These are phyloP conservation scores for Alternaria sp. DNA, from an alignment of 2,329 filamentous ascomycete genomes.

Conservation along the genomic window DNA sequence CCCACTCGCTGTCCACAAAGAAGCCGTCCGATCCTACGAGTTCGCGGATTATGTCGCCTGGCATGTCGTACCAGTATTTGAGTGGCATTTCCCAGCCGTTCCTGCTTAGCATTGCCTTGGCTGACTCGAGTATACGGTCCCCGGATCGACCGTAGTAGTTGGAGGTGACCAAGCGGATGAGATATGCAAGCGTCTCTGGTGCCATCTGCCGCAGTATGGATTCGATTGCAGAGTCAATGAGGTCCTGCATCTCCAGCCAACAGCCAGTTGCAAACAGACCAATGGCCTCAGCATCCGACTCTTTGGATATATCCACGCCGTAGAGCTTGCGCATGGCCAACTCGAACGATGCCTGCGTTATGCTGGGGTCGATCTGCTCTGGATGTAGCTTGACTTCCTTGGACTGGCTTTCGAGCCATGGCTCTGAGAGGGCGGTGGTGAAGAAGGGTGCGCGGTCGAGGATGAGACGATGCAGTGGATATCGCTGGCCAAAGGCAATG, in stretches of 20 bases:
- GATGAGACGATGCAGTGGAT: constrained; percentile 63
- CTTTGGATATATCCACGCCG: constrained; percentile 58
- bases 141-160: constrained; percentile 66
- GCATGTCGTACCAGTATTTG: constrained; percentile 65
- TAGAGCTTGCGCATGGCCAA: constrained; percentile 64
- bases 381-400: constrained; percentile 63
- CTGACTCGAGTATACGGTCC: constrained; percentile 63
- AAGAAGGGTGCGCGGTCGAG: constrained; percentile 66
- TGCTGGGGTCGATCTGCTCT: constrained; percentile 63
- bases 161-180: constrained; percentile 63
- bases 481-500: constrained; percentile 61
- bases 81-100: constrained; percentile 66
- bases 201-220: constrained; percentile 65
- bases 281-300: constrained; percentile 63
- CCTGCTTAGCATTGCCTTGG: constrained; percentile 66
- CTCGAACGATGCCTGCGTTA: constrained; percentile 63
- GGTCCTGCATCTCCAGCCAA: constrained; percentile 66
- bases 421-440: constrained; percentile 61
- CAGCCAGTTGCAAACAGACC: constrained; percentile 65
- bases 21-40: constrained; percentile 67
- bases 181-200: constrained; percentile 57
- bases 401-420: constrained; percentile 64
- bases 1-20: constrained; percentile 66
- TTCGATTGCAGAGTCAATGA: constrained; percentile 63
- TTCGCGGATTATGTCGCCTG: constrained; percentile 65